phyloP scores from a whole-genome alignment of 306 rosid genomes.

The Medicago lupulina region DNA sequence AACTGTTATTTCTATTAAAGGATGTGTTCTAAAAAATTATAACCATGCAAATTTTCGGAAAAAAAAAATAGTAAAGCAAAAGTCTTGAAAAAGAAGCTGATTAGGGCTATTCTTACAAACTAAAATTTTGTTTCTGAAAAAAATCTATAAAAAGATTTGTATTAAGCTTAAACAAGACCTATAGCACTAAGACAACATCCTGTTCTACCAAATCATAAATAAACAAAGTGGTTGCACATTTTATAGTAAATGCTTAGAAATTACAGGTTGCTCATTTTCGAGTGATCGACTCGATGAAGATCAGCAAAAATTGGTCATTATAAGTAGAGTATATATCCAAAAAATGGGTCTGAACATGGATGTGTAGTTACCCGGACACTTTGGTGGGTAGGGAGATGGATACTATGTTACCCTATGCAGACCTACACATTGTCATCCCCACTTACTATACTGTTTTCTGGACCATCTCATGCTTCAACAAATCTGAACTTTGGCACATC shows the following conservation, averaged over 20 bases:
- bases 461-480: constrained; percentile 10
- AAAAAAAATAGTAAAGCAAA: neutral
- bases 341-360: neutral
- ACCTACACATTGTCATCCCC: neutral
- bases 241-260: constrained; percentile 1
- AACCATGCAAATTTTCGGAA: neutral
- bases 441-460: neutral
- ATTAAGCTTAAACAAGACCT: neutral
- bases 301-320: neutral
- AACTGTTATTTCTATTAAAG: neutral
- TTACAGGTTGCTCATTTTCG: neutral
- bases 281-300: neutral
- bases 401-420: neutral
- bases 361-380: neutral
- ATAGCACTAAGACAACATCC: constrained; percentile 7
- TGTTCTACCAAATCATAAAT: no score
- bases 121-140: neutral
- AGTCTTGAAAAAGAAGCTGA: neutral
- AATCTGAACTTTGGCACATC: constrained; percentile 11
- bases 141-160: no score
- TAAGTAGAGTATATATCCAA: neutral
- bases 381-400: neutral
- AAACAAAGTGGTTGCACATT: neutral
- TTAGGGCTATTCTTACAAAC: neutral
- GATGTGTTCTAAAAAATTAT: neutral